Conservation (phyloP, 2,329 filamentous ascomycete genomes). For the Penicillium sp. region DNA sequence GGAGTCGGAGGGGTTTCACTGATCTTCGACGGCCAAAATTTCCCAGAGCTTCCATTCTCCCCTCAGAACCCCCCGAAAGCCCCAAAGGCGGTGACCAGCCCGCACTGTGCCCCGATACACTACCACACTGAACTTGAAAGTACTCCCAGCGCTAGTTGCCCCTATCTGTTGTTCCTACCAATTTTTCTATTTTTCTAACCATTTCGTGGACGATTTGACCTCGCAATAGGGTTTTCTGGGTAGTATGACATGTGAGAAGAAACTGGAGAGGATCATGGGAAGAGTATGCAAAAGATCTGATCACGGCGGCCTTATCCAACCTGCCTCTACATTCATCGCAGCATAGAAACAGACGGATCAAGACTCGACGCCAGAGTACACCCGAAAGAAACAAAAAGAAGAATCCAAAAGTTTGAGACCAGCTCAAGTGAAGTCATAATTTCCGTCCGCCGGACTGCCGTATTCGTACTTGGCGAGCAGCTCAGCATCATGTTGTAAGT, state of each 20-base stretch:
- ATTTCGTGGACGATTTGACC: no score
- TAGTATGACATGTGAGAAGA: not conserved
- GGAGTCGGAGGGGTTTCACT: constrained; percentile 36
- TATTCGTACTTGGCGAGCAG: constrained; percentile 44
- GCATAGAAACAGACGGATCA: constrained; percentile 9
- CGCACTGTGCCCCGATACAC: constrained; percentile 16
- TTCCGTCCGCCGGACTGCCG: constrained; percentile 41
- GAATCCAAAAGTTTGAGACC: constrained; percentile 15
- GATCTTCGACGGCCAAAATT: constrained; percentile 45
- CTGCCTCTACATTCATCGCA: constrained; percentile 8
- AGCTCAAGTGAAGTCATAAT: constrained; percentile 36
- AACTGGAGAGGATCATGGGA: not conserved
- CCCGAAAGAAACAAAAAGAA: constrained; percentile 11
- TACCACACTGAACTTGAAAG: not conserved
- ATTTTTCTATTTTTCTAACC: not conserved
- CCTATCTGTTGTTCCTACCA: not conserved
- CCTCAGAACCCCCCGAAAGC: constrained; percentile 33
- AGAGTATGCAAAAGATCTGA: not conserved
- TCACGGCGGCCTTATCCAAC: not conserved
- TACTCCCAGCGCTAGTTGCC: not conserved
- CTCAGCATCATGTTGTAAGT: constrained; percentile 45
- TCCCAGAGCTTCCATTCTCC: constrained; percentile 42
- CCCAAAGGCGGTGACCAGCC: constrained; percentile 41
- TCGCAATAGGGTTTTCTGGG: not conserved
- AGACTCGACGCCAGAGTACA: constrained; percentile 9